Percentiles rank a stretch among this genome's conserved stretches.
Conservation (phyloP, 2,329 filamentous ascomycete species). For the Aspergillus aculeatinus region DNA sequence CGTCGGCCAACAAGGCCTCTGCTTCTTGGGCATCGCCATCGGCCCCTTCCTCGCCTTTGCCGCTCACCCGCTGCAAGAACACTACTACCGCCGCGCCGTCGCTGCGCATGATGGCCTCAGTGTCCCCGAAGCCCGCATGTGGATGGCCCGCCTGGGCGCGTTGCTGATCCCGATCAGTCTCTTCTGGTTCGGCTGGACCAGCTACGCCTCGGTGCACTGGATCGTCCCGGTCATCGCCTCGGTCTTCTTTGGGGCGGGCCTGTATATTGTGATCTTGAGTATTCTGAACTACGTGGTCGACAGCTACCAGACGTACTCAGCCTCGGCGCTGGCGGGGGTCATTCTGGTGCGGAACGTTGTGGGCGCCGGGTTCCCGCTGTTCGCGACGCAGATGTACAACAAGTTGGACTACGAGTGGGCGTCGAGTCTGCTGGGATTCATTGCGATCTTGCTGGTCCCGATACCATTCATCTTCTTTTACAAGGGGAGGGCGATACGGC, state of each 20-base stretch:
- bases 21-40: conserved; percentile 58
- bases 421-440: conserved; percentile 38
- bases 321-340: conserved; percentile 72
- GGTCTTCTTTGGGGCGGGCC: conserved; percentile 66
- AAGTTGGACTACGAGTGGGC: conserved; percentile 39
- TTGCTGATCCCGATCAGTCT: conserved; percentile 64
- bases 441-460: conserved; percentile 38
- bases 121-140: conserved; percentile 64
- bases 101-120: conserved; percentile 49
- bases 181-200: conserved; percentile 68
- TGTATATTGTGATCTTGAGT: conserved; percentile 70
- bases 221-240: conserved; percentile 65
- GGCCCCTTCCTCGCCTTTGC: conserved; percentile 65
- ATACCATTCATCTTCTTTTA: conserved; percentile 43
- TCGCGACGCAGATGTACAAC: conserved; percentile 39
- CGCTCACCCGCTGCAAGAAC: conserved; percentile 50
- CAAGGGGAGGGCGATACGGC: conserved; percentile 30
- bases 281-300: conserved; percentile 75
- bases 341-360: conserved; percentile 68
- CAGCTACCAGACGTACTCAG: conserved; percentile 69
- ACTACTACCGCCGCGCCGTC: conserved; percentile 39
- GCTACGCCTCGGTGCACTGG: conserved; percentile 62
- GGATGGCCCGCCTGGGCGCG: conserved; percentile 62
- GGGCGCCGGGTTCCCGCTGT: conserved; percentile 34
- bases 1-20: conserved; percentile 55